Evolutionary conservation across 345 rosid species (phyloP).

Genomic region (Noccaea caerulescens): DNA sequence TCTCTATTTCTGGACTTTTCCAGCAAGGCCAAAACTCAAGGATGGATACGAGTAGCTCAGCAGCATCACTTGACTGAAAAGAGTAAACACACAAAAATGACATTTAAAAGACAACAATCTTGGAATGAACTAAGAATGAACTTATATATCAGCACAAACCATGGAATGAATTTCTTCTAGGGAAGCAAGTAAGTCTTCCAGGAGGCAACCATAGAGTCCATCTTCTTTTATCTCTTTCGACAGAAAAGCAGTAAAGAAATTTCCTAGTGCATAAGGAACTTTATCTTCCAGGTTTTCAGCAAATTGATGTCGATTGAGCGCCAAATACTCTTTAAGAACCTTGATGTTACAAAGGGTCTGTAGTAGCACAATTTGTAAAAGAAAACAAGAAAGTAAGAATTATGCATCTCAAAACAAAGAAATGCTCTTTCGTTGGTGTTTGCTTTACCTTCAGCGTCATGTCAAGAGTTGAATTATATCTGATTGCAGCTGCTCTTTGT

Average conservation of each 20-base stretch:
- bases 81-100: not conserved
- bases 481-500: slow-evolving; percentile 6
- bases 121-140: too few relatives aligned
- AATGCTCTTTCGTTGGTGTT: not conserved
- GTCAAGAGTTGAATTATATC: slow-evolving; percentile 12
- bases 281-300: not conserved
- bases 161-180: slow-evolving; percentile 4
- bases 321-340: slow-evolving; percentile 23
- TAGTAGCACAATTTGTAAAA: slow-evolving; percentile 4
- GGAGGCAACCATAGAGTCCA: slow-evolving; percentile 1
- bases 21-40: slow-evolving; percentile 33
- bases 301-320: not conserved
- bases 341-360: slow-evolving; percentile 31
- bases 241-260: slow-evolving; percentile 7
- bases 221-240: not conserved
- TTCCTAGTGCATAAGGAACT: slow-evolving; percentile 5
- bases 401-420: slow-evolving; percentile 9
- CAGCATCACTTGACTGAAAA: slow-evolving; percentile 26
- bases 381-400: slow-evolving; percentile 9
- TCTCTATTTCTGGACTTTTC: slow-evolving; percentile 21
- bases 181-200: slow-evolving; percentile 1
- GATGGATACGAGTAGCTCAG: slow-evolving; percentile 20
- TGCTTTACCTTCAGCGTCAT: slow-evolving; percentile 34
- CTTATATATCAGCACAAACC: slow-evolving; percentile 1
- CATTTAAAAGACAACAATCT: not conserved